Evolutionary conservation across 2,329 filamentous ascomycete species (phyloP).

Genomic region (Aspergillus eucalypticola): DNA sequence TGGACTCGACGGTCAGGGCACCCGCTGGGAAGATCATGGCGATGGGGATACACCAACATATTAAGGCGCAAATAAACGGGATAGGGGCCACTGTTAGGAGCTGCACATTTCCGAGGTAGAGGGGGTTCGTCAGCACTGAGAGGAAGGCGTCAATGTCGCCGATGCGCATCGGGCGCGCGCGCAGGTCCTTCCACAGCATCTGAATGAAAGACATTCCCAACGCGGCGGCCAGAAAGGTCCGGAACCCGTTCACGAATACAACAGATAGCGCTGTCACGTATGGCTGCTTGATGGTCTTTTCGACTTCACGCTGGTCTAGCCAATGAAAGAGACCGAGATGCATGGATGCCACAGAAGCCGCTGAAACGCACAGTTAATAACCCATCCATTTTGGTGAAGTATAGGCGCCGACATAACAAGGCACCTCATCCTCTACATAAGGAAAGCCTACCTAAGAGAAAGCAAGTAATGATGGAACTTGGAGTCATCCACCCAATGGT

Average conservation of each 20-base stretch:
- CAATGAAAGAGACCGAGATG: conserved; percentile 2
- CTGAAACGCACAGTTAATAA: neutral
- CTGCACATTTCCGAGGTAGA: neutral
- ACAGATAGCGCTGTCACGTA: conserved; percentile 1
- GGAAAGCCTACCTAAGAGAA: neutral
- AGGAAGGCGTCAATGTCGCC: conserved; percentile 1
- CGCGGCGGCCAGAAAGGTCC: neutral
- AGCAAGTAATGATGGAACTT: neutral
- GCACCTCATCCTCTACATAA: too few species aligned
- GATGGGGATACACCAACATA: conserved; percentile 2
- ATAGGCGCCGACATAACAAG: too few species aligned
- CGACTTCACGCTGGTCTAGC: conserved; percentile 2
- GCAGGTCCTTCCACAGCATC: conserved; percentile 1
- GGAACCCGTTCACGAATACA: neutral
- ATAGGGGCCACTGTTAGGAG: neutral
- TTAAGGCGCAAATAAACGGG: neutral
- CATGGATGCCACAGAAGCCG: neutral
- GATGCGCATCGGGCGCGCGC: conserved; percentile 1
- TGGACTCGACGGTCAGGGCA: neutral
- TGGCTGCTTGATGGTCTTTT: neutral
- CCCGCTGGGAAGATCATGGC: conserved; percentile 4
- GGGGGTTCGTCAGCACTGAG: neutral
- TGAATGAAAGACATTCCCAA: conserved; percentile 3
- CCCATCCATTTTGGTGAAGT: neutral
- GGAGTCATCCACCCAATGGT: conserved; percentile 6